Conservation (phyloP, 2,329 filamentous ascomycete genomes). For the Claviceps sp. region DNA sequence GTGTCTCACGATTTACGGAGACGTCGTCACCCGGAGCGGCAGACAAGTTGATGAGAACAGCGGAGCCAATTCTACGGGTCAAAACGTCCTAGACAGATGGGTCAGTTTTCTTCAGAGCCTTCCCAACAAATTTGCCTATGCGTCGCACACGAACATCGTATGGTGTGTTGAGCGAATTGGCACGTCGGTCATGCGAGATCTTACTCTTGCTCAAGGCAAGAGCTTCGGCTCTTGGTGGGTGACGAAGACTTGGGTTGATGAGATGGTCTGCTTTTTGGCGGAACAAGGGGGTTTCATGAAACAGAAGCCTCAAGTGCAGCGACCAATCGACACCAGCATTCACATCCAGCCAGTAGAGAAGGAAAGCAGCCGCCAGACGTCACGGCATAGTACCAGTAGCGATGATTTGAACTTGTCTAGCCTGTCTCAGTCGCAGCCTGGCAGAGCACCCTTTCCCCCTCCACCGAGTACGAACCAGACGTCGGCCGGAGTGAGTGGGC, state of each 20-base stretch:
- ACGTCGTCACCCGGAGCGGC: conserved; percentile 35
- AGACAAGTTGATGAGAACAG: conserved; percentile 19
- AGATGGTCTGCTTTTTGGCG: conserved; percentile 83
- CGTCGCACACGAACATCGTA: conserved; percentile 57
- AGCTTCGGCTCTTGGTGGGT: conserved; percentile 92
- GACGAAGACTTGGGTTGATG: conserved; percentile 88
- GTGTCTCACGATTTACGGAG: conserved; percentile 45
- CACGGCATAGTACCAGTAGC: conserved; percentile 30
- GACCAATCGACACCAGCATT: conserved; percentile 13
- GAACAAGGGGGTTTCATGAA: conserved; percentile 82
- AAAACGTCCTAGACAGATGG: conserved; percentile 68
- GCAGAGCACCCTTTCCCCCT: conserved; percentile 36
- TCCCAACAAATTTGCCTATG: conserved; percentile 59
- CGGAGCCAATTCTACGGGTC: conserved; percentile 24
- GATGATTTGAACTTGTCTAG: conserved; percentile 32
- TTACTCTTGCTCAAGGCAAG: conserved; percentile 64
- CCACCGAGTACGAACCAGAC: conserved; percentile 30
- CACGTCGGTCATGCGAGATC: conserved; percentile 65
- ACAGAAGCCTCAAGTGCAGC: conserved; percentile 29
- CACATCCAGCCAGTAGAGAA: conserved; percentile 23
- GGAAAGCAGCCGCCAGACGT: conserved; percentile 20
- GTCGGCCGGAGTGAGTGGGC: conserved; percentile 20
- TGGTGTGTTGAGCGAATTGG: conserved; percentile 65
- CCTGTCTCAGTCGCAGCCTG: conserved; percentile 33
- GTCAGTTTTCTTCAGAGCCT: conserved; percentile 58